Base-by-base conservation (phyloP, 192 early-diverging fungal genomes). In the Coemansia interrupta region DNA sequence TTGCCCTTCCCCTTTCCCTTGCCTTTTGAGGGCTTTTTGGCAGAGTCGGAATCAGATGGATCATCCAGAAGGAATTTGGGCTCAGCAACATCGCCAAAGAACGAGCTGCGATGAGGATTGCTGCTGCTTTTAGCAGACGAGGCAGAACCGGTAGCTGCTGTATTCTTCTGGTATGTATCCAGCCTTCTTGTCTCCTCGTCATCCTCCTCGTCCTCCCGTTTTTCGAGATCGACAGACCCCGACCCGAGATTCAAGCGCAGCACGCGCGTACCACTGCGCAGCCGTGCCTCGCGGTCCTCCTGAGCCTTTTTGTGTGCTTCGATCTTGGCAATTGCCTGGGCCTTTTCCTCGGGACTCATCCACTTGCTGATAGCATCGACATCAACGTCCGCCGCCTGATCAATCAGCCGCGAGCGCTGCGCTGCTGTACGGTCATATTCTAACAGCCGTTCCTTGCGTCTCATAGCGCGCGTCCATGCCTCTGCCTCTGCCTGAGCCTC, bases 361-460 rank as follows among this genome's bases (percentile, higher is more conserved):
- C 79, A 81, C 64, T 60, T 71, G 48, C 46, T 64, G 20, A 56
- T 28, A 4, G 66, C 64, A 36, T 73, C 47, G 11, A 64, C 63
- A 23, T 72, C 69, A 67, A 72, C 69, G 49, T 69, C 73, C 11
- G 69, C 36, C 6, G 66, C 52, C 56, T 76, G 63, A 66, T 80
- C 82, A 6, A 78, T 74, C 14, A 83, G 65, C 42, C 39, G 49
- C 29, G 82, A 72, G 32, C 78, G 73, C 54, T 76, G 73, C 3
- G 82, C 82, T 12, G 70, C 66, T 1, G 78, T 80, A 7, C 68
- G 70, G 41, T 83, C 78, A 49, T 71, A 80, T 24, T 68, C 64
- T 51, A 83, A 52, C 18, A 83, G 54, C 11, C 68, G 60, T 36
- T 78, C 75, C 28, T 72, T 73, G 57, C 72, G 68, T 3, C 60